Evolutionary conservation across 306 rosid species (phyloP), one percentile per base, ranked within the genome.

Genomic region (Macrotyloma uniflorum): DNA sequence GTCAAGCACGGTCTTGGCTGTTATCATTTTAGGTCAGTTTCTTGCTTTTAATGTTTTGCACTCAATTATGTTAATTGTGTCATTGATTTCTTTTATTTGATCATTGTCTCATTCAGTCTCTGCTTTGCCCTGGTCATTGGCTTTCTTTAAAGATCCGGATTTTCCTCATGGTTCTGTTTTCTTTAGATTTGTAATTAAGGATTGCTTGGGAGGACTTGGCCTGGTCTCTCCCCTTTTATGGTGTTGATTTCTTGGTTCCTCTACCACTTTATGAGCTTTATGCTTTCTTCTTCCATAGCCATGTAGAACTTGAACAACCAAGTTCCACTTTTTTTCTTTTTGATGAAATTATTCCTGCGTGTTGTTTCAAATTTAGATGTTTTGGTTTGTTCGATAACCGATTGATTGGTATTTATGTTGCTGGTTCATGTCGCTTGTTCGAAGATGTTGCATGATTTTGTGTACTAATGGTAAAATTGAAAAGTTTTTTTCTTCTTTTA

Each of bases 1-100:
- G 96, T 88, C 35, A 96, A 96, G 83, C 99, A 96, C 16, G 99
- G 97, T 36, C 89, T 91, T 32, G 99, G 99, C 0, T 93, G 93
- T 75, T 96, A 96, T 93, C 98, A 91, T 80, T 96, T 96, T 80
- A 87, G 99, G 99, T 96, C 47, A 74, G 26, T 72, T 8, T 2
- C 16, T 28, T 28, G 16, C 32, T 55, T 55, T 11, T 58, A 3
- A 42, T 11, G 5, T 11, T 12, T 40, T 40, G 3, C 5, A 38
- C 43, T 38, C 43, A 38, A 38, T 12, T 42, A 2, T 12, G 15
- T 12, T 42, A 12, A 10, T 42, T 42, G 47, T 42, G 16, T 12
- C 47, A 12, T 42, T 42, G 47, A 12, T 42, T 42, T 12, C 16
- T 42, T 42, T 2, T 38, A 9, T 38, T 38, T 12, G 47, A 12